A percentile compares a stretch with the other conserved stretches of the same genome.
Conservation (phyloP, 2,329 filamentous ascomycete genomes). For the Ascochyta clinopodiicola region DNA sequence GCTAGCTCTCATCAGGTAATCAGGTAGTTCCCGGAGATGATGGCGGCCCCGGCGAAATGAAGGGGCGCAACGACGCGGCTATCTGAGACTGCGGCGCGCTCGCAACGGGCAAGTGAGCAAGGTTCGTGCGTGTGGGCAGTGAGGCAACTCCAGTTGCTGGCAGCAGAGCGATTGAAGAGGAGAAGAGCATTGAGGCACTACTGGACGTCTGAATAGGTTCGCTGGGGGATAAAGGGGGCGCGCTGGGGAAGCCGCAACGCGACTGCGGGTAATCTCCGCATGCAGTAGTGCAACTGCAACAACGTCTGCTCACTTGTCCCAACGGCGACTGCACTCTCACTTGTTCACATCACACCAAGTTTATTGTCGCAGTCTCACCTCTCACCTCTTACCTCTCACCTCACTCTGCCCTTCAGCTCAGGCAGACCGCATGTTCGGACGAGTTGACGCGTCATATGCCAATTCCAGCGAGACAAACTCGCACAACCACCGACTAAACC, state of each 20-base stretch:
- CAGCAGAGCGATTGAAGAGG: conserved; percentile 26
- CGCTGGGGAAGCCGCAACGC: conserved; percentile 1
- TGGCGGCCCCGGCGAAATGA: conserved; percentile 39
- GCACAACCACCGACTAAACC: background rate
- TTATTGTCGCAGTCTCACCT: conserved; percentile 2
- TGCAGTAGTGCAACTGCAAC: conserved; percentile 16
- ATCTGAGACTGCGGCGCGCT: conserved; percentile 23
- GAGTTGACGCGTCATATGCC: background rate
- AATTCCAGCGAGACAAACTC: conserved; percentile 1
- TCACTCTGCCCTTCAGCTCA: background rate
- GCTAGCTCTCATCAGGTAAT: conserved; percentile 42
- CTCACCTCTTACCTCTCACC: background rate
- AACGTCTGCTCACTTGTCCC: conserved; percentile 34
- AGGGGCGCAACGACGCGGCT: conserved; percentile 26
- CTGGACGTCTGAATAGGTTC: conserved; percentile 4
- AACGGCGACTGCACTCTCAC: conserved; percentile 18
- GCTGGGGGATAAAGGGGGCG: conserved; percentile 13
- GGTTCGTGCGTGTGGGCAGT: conserved; percentile 14
- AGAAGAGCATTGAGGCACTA: conserved; percentile 15
- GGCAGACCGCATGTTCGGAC: background rate
- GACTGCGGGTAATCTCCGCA: conserved; percentile 17
- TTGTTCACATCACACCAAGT: background rate
- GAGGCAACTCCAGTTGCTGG: conserved; percentile 21
- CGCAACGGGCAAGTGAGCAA: conserved; percentile 11
- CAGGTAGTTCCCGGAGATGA: conserved; percentile 33